Conservation (phyloP, 1,139 yeast genomes). For the Magnusiomyces ingens region DNA sequence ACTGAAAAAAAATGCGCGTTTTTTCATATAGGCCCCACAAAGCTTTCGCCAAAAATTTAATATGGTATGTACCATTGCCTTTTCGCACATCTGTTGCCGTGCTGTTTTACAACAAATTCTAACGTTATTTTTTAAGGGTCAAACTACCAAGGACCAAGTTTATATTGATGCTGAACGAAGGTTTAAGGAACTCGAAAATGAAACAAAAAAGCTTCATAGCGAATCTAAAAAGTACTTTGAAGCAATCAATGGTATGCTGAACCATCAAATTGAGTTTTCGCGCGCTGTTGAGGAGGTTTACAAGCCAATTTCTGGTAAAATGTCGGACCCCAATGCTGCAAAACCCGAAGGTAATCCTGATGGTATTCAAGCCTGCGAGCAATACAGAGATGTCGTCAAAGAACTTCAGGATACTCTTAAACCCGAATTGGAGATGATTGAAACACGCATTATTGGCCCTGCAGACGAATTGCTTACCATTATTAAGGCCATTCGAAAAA, state of each 20-base stretch:
- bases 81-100: not conserved
- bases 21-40: slow-evolving; percentile 43
- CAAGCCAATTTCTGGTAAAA: slow-evolving; percentile 89
- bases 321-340: slow-evolving; percentile 80
- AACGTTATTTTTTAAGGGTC: slow-evolving; percentile 44
- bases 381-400: slow-evolving; percentile 77
- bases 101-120: not conserved
- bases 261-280: slow-evolving; percentile 87
- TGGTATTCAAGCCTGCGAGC: slow-evolving; percentile 91
- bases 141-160: slow-evolving; percentile 76
- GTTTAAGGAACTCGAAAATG: slow-evolving; percentile 82
- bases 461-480: slow-evolving; percentile 85
- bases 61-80: slow-evolving; percentile 24
- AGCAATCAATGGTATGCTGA: slow-evolving; percentile 90
- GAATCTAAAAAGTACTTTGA: slow-evolving; percentile 84
- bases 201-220: slow-evolving; percentile 82
- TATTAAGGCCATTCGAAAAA: slow-evolving; percentile 75
- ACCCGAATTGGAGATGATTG: slow-evolving; percentile 91
- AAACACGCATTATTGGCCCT: slow-evolving; percentile 80
- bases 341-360: slow-evolving; percentile 92
- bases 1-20: not conserved
- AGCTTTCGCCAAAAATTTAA: slow-evolving; percentile 36
- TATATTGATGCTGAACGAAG: slow-evolving; percentile 93
- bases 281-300: slow-evolving; percentile 92
- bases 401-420: slow-evolving; percentile 79